These are phyloP conservation scores for Coccomyxa sp. DNA, from an alignment of 139 green algal species.

Conservation along the genomic window DNA sequence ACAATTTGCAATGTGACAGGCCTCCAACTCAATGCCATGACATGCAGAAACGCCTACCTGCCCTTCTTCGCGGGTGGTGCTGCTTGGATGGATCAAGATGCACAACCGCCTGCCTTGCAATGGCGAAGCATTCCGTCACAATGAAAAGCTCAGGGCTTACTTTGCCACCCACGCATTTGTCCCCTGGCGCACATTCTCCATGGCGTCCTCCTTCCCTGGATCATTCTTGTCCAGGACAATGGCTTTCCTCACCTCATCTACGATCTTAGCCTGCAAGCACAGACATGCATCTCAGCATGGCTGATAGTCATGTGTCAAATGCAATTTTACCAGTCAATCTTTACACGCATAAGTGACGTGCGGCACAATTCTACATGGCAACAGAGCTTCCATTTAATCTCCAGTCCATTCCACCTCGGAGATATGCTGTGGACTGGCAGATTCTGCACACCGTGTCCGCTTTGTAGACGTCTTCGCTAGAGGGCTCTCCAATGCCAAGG, in stretches of 20 bases:
- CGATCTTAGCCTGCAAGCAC: conserved; percentile 27
- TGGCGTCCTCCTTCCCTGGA: conserved; percentile 57
- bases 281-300: not conserved
- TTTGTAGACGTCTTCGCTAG: conserved; percentile 3
- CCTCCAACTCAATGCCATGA: too few relatives aligned
- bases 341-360: not conserved
- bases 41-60: too few relatives aligned
- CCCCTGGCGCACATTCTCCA: conserved; percentile 61
- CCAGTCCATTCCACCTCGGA: too few relatives aligned
- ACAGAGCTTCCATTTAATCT: too few relatives aligned
- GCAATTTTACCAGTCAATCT: not conserved
- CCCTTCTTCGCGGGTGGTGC: too few relatives aligned
- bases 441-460: conserved; percentile 5
- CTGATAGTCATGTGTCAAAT: not conserved
- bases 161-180: conserved; percentile 84
- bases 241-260: conserved; percentile 50
- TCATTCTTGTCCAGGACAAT: conserved; percentile 58
- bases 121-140: too few relatives aligned
- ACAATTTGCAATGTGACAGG: too few relatives aligned
- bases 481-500: not conserved
- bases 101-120: too few relatives aligned
- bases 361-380: too few relatives aligned
- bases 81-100: too few relatives aligned
- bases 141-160: conserved; percentile 37
- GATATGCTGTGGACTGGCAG: too few relatives aligned